Percentiles rank a stretch among this genome's conserved stretches.
These are phyloP conservation scores for Pseudovirgaria hyperparasitica DNA, from an alignment of 2,329 filamentous ascomycete species.

Conservation along the genomic window DNA sequence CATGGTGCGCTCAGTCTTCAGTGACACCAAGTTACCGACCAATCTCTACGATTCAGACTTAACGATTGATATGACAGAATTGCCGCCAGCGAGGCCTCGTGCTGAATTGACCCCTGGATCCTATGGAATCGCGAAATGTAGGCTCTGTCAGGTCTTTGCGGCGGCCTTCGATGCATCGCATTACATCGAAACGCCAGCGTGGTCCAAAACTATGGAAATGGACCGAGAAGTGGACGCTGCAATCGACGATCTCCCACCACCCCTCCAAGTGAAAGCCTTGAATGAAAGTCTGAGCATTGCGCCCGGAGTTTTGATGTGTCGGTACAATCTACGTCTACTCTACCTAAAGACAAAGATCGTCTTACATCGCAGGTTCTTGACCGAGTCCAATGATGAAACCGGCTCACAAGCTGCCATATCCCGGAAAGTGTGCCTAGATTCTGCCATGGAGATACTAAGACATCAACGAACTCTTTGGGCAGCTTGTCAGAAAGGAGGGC, in stretches of 20 bases:
- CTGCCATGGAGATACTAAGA: slow-evolving; percentile 35
- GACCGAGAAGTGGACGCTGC: slow-evolving; percentile 23
- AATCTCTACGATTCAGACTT: slow-evolving; percentile 31
- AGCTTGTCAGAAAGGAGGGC: slow-evolving; percentile 32
- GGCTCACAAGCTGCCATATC: slow-evolving; percentile 27
- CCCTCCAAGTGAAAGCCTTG: slow-evolving; percentile 24
- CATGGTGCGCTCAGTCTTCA: slow-evolving; percentile 23
- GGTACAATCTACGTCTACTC: slow-evolving; percentile 38
- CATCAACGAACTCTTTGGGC: slow-evolving; percentile 38
- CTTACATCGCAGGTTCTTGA: slow-evolving; percentile 42
- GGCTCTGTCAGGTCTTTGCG: slow-evolving; percentile 22
- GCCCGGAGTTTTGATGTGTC: slow-evolving; percentile 37
- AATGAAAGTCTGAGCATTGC: slow-evolving; percentile 34
- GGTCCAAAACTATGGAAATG: slow-evolving; percentile 25
- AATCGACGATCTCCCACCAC: slow-evolving; percentile 19
- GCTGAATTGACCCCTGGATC: slow-evolving; percentile 18
- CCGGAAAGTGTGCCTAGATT: slow-evolving; percentile 32
- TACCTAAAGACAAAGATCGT: slow-evolving; percentile 40
- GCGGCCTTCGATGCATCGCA: slow-evolving; percentile 27
- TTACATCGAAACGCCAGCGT: slow-evolving; percentile 19
- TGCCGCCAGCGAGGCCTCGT: slow-evolving; percentile 16
- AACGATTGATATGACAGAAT: slow-evolving; percentile 19
- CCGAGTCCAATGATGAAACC: slow-evolving; percentile 23
- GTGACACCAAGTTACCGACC: slow-evolving; percentile 25
- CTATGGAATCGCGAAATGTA: slow-evolving; percentile 23